Percentiles rank a stretch among this genome's conserved stretches.
These are phyloP conservation scores for Schizochytrium sp. DNA, from an alignment of 108 stramenopile species.

Conservation along the genomic window DNA sequence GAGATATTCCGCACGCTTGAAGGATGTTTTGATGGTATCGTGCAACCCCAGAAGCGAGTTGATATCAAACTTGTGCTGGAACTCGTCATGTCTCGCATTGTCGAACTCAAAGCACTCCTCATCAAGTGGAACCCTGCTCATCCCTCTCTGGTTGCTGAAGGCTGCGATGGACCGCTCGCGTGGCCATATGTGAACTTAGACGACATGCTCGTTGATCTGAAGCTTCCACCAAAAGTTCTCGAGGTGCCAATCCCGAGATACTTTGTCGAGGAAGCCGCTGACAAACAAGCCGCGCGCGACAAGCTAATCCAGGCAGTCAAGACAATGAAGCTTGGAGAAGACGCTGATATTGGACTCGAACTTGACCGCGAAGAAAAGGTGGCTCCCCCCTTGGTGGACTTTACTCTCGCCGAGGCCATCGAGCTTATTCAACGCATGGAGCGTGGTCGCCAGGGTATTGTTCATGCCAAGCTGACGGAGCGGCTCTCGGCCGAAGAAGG, in stretches of 20 bases:
- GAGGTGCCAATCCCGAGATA: constrained; percentile 61
- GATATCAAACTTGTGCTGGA: constrained; percentile 63
- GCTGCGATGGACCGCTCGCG: constrained; percentile 44
- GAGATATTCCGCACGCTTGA: constrained; percentile 59
- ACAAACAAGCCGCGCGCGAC: constrained; percentile 32
- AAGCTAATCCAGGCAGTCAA: constrained; percentile 46
- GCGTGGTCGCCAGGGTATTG: constrained; percentile 51
- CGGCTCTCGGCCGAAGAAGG: constrained; percentile 32
- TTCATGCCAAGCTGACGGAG: constrained; percentile 38
- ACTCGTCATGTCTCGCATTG: constrained; percentile 60
- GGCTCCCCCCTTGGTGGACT: constrained; percentile 21
- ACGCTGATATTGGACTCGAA: constrained; percentile 36
- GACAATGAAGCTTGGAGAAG: constrained; percentile 45
- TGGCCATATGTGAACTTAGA: constrained; percentile 72
- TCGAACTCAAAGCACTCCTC: constrained; percentile 62
- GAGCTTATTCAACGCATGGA: constrained; percentile 55
- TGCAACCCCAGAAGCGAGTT: constrained; percentile 74
- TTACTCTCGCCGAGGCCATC: constrained; percentile 41
- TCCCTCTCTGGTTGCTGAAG: constrained; percentile 45
- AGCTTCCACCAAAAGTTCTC: constrained; percentile 60
- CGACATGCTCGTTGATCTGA: constrained; percentile 57
- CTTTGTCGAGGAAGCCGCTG: constrained; percentile 49
- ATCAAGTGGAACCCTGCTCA: constrained; percentile 75
- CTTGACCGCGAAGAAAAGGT: constrained; percentile 20
- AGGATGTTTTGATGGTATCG: constrained; percentile 59